These are phyloP conservation scores for Phytophthora quininea DNA, from an alignment of 352 stramenopile species.

Conservation along the genomic window DNA sequence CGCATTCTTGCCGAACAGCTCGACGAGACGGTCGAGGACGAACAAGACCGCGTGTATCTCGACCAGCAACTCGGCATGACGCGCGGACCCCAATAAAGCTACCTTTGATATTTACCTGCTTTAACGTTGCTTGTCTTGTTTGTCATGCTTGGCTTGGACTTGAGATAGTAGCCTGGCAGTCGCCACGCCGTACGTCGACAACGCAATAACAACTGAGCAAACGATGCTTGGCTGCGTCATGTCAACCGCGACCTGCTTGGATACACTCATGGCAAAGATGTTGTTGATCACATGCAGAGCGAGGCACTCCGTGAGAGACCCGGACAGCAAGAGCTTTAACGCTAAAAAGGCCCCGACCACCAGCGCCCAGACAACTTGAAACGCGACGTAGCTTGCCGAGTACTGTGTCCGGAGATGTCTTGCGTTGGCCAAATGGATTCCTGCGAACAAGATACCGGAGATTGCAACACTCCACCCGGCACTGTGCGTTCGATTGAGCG, in stretches of 20 bases:
- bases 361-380: slow-evolving; percentile 50
- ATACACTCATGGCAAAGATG: slow-evolving; percentile 43
- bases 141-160: slow-evolving; percentile 5
- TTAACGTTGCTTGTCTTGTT: slow-evolving; percentile 14
- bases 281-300: slow-evolving; percentile 72
- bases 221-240: slow-evolving; percentile 9
- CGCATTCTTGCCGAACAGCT: slow-evolving; percentile 74
- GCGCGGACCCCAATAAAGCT: slow-evolving; percentile 11
- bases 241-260: slow-evolving; percentile 19
- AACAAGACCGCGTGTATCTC: slow-evolving; percentile 58
- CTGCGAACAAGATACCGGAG: slow-evolving; percentile 53
- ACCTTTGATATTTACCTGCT: background rate
- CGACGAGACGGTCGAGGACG: slow-evolving; percentile 73
- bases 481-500: slow-evolving; percentile 46
- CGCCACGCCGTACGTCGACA: slow-evolving; percentile 20
- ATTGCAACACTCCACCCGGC: slow-evolving; percentile 28
- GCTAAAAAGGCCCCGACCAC: slow-evolving; percentile 57
- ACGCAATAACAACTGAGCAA: slow-evolving; percentile 9
- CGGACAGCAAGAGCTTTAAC: slow-evolving; percentile 37
- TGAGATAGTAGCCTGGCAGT: slow-evolving; percentile 29
- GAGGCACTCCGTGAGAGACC: slow-evolving; percentile 59
- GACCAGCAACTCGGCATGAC: slow-evolving; percentile 47
- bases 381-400: slow-evolving; percentile 37
- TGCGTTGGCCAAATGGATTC: slow-evolving; percentile 52
- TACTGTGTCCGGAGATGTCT: slow-evolving; percentile 28